Evolutionary conservation across 2,329 filamentous ascomycete genomes (phyloP).

Genomic region (Decorospora gaudefroyi): DNA sequence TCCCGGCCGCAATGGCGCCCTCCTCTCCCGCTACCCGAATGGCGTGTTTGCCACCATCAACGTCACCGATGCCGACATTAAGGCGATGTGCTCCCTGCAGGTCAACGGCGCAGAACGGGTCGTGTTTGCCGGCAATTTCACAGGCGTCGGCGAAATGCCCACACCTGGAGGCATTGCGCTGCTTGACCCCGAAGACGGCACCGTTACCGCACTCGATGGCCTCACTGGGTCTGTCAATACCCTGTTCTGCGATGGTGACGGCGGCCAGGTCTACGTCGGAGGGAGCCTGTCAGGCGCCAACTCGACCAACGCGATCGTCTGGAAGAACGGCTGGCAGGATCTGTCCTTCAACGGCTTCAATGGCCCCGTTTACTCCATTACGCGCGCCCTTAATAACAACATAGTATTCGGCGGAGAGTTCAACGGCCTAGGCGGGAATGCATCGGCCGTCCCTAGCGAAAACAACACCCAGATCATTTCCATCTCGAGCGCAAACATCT

Average conservation of each 20-base stretch:
- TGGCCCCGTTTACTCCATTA: conserved; percentile 84
- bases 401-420: conserved; percentile 93
- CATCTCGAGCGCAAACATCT: conserved; percentile 75
- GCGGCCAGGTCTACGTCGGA: conserved; percentile 84
- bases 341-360: conserved; percentile 94
- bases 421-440: conserved; percentile 84
- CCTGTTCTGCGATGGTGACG: conserved; percentile 77
- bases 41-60: conserved; percentile 76
- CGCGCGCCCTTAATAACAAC: conserved; percentile 76
- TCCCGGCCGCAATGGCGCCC: conserved; percentile 73
- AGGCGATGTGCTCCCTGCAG: conserved; percentile 82
- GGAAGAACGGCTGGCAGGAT: conserved; percentile 72
- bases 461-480: conserved; percentile 82
- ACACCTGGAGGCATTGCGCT: conserved; percentile 78
- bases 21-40: conserved; percentile 83
- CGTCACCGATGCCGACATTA: conserved; percentile 80
- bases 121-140: conserved; percentile 93
- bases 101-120: conserved; percentile 72
- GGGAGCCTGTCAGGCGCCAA: conserved; percentile 80
- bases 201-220: conserved; percentile 75
- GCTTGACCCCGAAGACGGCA: conserved; percentile 73
- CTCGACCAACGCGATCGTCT: conserved; percentile 88
- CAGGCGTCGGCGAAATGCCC: conserved; percentile 76
- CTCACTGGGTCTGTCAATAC: conserved; percentile 81
- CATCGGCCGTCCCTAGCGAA: conserved; percentile 63